These are phyloP conservation scores for Aspergillus oerlinghausenensis DNA, from an alignment of 2,329 filamentous ascomycete genomes.

Conservation along the genomic window DNA sequence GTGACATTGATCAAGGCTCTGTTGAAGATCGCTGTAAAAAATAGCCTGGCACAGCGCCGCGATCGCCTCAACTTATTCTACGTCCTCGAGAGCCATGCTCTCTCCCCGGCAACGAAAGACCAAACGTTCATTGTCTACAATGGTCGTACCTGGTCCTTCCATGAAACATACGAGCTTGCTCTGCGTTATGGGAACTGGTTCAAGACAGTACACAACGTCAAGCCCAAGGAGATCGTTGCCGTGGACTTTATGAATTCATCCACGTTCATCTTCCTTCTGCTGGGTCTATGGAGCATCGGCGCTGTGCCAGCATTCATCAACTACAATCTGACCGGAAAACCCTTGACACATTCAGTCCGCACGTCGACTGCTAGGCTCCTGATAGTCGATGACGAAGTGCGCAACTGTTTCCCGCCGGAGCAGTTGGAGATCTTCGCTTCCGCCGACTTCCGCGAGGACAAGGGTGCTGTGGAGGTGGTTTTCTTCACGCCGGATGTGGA, in stretches of 20 bases:
- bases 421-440: constrained; percentile 39
- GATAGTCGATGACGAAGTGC: constrained; percentile 65
- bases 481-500: constrained; percentile 58
- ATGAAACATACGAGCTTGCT: constrained; percentile 65
- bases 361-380: constrained; percentile 63
- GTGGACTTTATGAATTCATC: constrained; percentile 78
- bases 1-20: constrained; percentile 53
- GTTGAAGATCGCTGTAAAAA: constrained; percentile 43
- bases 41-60: constrained; percentile 47
- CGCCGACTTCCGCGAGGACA: constrained; percentile 38
- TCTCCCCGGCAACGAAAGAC: constrained; percentile 47
- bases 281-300: constrained; percentile 78
- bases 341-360: constrained; percentile 69
- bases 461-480: constrained; percentile 53
- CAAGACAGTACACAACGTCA: constrained; percentile 58
- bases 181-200: constrained; percentile 74
- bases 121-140: constrained; percentile 63
- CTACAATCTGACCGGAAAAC: constrained; percentile 70
- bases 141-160: constrained; percentile 66
- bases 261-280: constrained; percentile 68
- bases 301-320: constrained; percentile 84
- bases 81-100: constrained; percentile 63
- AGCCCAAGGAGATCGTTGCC: constrained; percentile 70
- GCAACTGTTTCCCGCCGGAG: constrained; percentile 44
- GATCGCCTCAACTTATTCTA: constrained; percentile 72